Percentiles rank a stretch among this genome's conserved stretches.
Conservation (phyloP, 83 land plant genomes). For the Picea engelmannii region DNA sequence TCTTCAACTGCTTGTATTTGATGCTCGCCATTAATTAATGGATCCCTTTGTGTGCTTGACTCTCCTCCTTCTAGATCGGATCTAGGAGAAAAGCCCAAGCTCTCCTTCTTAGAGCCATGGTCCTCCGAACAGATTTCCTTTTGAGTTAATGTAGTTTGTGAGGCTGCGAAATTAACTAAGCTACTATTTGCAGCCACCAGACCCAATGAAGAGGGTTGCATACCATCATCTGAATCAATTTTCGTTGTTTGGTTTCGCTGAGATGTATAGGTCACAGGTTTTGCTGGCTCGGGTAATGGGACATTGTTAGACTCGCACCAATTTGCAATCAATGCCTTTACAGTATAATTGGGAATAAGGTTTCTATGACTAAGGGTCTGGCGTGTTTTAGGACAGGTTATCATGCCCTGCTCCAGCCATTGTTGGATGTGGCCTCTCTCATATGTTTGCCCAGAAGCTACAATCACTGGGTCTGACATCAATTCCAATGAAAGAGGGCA, state of each 20-base stretch:
- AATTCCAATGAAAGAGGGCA: constrained; percentile 87
- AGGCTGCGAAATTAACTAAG: not conserved
- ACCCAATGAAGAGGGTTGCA: constrained; percentile 7
- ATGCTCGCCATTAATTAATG: constrained; percentile 13
- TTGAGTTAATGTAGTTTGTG: constrained; percentile 7
- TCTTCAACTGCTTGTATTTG: constrained; percentile 17
- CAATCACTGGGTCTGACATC: constrained; percentile 92
- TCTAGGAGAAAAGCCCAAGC: constrained; percentile 11
- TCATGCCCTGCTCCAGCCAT: constrained; percentile 91
- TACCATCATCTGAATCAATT: constrained; percentile 5
- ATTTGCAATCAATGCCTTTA: constrained; percentile 79
- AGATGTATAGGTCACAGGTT: constrained; percentile 1
- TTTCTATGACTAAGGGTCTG: constrained; percentile 68
- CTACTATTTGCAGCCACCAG: constrained; percentile 13
- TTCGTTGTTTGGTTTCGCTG: constrained; percentile 7
- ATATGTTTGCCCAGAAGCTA: constrained; percentile 95
- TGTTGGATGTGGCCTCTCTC: constrained; percentile 84
- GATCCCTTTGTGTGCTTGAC: constrained; percentile 9
- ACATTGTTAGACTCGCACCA: constrained; percentile 79
- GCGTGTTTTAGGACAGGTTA: constrained; percentile 77
- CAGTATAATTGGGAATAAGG: constrained; percentile 91
- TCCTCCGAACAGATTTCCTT: constrained; percentile 26
- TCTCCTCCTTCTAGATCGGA: constrained; percentile 7
- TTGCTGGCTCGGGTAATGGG: constrained; percentile 38
- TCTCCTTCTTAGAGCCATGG: constrained; percentile 25